Percentiles rank a stretch among this genome's conserved stretches.
Evolutionary conservation across 768 basidiomycete genomes (phyloP).

Genomic region (Trametes coccinea): DNA sequence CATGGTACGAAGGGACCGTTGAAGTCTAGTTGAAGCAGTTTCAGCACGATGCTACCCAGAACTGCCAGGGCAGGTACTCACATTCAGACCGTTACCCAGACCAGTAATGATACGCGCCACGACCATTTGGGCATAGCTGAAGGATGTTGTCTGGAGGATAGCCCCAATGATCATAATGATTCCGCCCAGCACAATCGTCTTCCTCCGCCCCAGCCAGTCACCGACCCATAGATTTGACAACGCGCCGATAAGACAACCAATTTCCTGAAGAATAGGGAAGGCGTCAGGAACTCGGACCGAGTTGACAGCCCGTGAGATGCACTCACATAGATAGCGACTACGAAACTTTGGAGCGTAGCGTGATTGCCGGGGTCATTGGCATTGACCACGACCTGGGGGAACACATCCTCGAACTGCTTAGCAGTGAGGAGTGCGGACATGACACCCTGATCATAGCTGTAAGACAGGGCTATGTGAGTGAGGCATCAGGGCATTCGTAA

Average conservation of each 20-base stretch:
- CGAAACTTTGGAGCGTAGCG: slow-evolving; percentile 58
- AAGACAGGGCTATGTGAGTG: not conserved
- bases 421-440: slow-evolving; percentile 68
- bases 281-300: not conserved
- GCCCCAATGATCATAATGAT: slow-evolving; percentile 64
- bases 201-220: slow-evolving; percentile 58
- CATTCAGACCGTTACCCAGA: slow-evolving; percentile 65
- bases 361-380: slow-evolving; percentile 41
- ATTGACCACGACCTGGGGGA: slow-evolving; percentile 53
- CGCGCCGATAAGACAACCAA: slow-evolving; percentile 65
- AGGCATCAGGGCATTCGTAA: not conserved
- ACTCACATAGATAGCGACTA: slow-evolving; percentile 59
- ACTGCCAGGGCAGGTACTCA: slow-evolving; percentile 28
- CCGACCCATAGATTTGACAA: slow-evolving; percentile 62
- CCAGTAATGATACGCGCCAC: slow-evolving; percentile 63
- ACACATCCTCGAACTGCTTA: slow-evolving; percentile 57
- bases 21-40: slow-evolving; percentile 46
- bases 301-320: not conserved
- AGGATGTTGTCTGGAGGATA: slow-evolving; percentile 58
- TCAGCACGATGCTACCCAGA: not conserved
- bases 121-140: slow-evolving; percentile 59
- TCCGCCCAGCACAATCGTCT: slow-evolving; percentile 58
- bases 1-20: slow-evolving; percentile 64
- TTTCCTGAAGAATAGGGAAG: slow-evolving; percentile 43
- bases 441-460: slow-evolving; percentile 68